These are phyloP conservation scores for Cordyceps farinosa DNA, from an alignment of 2,329 filamentous ascomycete genomes.

Conservation along the genomic window DNA sequence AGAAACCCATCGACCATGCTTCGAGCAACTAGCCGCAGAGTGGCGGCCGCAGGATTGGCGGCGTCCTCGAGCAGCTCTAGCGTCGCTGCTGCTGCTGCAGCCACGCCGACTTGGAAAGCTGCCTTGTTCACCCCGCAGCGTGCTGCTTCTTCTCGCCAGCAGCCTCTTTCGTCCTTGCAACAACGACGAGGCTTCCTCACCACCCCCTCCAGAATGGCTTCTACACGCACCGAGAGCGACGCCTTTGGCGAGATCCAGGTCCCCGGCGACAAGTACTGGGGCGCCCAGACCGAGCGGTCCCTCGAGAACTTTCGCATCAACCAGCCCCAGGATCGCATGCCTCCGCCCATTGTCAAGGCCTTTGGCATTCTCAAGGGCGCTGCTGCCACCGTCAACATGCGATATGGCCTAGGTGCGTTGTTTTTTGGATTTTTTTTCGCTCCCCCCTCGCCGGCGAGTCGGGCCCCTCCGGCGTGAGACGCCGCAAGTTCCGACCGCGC, in stretches of 20 bases:
- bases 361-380: slow-evolving; percentile 98
- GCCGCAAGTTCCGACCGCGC: neutral
- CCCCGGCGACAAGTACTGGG: slow-evolving; percentile 92
- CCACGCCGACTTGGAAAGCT: slow-evolving; percentile 13
- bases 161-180: slow-evolving; percentile 7
- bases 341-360: slow-evolving; percentile 82
- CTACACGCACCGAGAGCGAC: slow-evolving; percentile 84
- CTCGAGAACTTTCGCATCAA: slow-evolving; percentile 99
- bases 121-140: slow-evolving; percentile 12
- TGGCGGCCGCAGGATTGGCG: slow-evolving; percentile 6
- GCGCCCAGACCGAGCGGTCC: slow-evolving; percentile 93
- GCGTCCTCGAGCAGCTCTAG: slow-evolving; percentile 11
- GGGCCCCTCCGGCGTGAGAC: neutral
- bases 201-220: slow-evolving; percentile 41
- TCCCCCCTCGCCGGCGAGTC: slow-evolving; percentile 1
- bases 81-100: slow-evolving; percentile 6
- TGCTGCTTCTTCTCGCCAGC: neutral
- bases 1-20: neutral
- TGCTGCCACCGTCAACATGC: slow-evolving; percentile 92
- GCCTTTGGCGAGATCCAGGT: slow-evolving; percentile 98
- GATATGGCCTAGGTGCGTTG: slow-evolving; percentile 71
- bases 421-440: slow-evolving; percentile 13
- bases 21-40: slow-evolving; percentile 11
- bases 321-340: slow-evolving; percentile 98
- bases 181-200: slow-evolving; percentile 21